phyloP scores from a whole-genome alignment of 306 rosid genomes.

The Trichosanthes cucumerina region DNA sequence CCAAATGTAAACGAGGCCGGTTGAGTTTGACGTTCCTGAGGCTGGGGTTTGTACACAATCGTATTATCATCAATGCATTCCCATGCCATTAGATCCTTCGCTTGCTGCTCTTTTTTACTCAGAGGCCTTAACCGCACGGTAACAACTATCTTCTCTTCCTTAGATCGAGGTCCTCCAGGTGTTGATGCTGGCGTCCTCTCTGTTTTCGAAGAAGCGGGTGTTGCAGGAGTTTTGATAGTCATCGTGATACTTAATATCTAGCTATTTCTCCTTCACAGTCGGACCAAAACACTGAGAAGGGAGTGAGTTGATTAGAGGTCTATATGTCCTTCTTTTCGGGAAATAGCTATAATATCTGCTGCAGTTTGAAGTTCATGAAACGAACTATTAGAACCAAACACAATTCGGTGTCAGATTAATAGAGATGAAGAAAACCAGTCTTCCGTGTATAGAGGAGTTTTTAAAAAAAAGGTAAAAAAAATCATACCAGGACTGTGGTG shows the following conservation, averaged over 20 bases:
- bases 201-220: conserved; percentile 81
- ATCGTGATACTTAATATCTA: conserved; percentile 21
- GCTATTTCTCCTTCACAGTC: background rate
- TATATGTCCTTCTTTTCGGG: background rate
- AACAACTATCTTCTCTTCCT: conserved; percentile 93
- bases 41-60: conserved; percentile 51
- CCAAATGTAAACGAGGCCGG: conserved; percentile 74
- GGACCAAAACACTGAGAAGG: background rate
- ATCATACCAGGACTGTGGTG: background rate
- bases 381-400: background rate
- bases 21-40: conserved; percentile 61
- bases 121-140: conserved; percentile 89
- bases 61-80: conserved; percentile 72
- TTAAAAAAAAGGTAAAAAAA: background rate
- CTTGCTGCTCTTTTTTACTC: conserved; percentile 74
- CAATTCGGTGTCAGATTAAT: background rate
- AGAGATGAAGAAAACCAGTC: background rate
- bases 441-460: background rate
- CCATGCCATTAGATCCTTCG: conserved; percentile 95
- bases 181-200: conserved; percentile 82
- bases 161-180: conserved; percentile 63
- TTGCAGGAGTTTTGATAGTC: conserved; percentile 85
- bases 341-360: background rate
- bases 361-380: background rate
- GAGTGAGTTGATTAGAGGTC: background rate